Percentiles rank a stretch among this genome's conserved stretches.
Conservation (phyloP, 1,139 yeast species). For the Lodderomyces jiufengensis region DNA sequence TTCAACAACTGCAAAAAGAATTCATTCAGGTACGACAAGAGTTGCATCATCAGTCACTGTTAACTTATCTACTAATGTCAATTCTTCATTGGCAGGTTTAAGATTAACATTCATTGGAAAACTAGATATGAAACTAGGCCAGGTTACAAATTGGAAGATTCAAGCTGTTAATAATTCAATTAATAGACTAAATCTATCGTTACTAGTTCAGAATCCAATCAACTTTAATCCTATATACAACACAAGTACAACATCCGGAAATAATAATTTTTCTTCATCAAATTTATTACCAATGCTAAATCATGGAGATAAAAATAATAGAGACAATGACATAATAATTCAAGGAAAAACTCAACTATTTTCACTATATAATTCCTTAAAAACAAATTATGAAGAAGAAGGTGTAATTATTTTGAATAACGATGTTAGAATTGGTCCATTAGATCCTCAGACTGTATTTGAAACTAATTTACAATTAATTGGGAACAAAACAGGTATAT, state of each 20-base stretch:
- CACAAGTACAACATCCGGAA: slow-evolving; percentile 10
- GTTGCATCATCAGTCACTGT: slow-evolving; percentile 42
- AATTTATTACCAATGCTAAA: slow-evolving; percentile 7
- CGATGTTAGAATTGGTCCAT: slow-evolving; percentile 61
- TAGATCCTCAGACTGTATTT: slow-evolving; percentile 59
- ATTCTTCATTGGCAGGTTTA: slow-evolving; percentile 44
- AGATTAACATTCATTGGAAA: slow-evolving; percentile 63
- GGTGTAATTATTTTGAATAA: slow-evolving; percentile 63
- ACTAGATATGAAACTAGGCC: slow-evolving; percentile 57
- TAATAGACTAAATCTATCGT: slow-evolving; percentile 44
- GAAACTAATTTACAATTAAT: slow-evolving; percentile 61
- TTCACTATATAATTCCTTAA: slow-evolving; percentile 34
- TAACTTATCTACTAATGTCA: slow-evolving; percentile 32
- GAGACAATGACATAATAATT: slow-evolving; percentile 16
- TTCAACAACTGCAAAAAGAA: neutral
- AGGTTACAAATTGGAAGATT: slow-evolving; percentile 58
- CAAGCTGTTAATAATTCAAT: slow-evolving; percentile 62
- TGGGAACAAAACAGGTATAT: slow-evolving; percentile 65
- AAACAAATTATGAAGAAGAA: slow-evolving; percentile 22
- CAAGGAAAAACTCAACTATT: slow-evolving; percentile 25
- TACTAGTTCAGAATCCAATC: slow-evolving; percentile 31
- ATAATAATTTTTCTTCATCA: slow-evolving; percentile 9
- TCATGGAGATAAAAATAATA: slow-evolving; percentile 3
- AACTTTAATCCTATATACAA: slow-evolving; percentile 20
- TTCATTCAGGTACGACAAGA: slow-evolving; percentile 14